Conservation (phyloP, 2,329 filamentous ascomycete genomes). For the Xylaria sp. region DNA sequence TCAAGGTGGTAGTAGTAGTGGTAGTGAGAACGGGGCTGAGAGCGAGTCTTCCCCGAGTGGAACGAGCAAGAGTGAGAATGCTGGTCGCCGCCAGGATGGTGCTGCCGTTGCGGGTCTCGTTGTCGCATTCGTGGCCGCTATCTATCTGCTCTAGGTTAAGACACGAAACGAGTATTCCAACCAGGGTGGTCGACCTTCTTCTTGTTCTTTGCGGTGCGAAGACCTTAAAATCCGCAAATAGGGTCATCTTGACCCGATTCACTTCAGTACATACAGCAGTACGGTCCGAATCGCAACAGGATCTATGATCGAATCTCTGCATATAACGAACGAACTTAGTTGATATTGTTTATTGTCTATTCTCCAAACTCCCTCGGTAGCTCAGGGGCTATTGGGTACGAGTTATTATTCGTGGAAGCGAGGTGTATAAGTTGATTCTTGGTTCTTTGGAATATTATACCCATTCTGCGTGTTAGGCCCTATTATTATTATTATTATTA, state of each 20-base stretch:
- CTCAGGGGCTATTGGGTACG: background rate
- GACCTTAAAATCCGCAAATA: slow-evolving; percentile 14
- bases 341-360: slow-evolving; percentile 42
- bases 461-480: slow-evolving; percentile 17
- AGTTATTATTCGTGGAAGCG: slow-evolving; percentile 13
- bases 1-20: slow-evolving; percentile 6
- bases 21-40: slow-evolving; percentile 25
- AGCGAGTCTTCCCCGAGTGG: slow-evolving; percentile 41
- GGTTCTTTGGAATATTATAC: slow-evolving; percentile 26
- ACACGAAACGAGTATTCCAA: background rate
- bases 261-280: slow-evolving; percentile 31
- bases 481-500: slow-evolving; percentile 16
- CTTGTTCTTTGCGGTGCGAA: slow-evolving; percentile 22
- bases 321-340: slow-evolving; percentile 35
- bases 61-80: slow-evolving; percentile 53
- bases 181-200: background rate
- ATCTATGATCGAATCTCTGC: slow-evolving; percentile 11
- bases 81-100: slow-evolving; percentile 52
- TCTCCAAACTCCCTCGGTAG: slow-evolving; percentile 6
- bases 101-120: slow-evolving; percentile 60
- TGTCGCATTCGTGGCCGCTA: slow-evolving; percentile 60
- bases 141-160: slow-evolving; percentile 40
- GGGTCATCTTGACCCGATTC: slow-evolving; percentile 12
- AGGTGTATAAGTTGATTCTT: slow-evolving; percentile 21
- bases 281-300: slow-evolving; percentile 10